phyloP scores from a whole-genome alignment of 352 stramenopile species.

The Aphanomyces cochlioides region DNA sequence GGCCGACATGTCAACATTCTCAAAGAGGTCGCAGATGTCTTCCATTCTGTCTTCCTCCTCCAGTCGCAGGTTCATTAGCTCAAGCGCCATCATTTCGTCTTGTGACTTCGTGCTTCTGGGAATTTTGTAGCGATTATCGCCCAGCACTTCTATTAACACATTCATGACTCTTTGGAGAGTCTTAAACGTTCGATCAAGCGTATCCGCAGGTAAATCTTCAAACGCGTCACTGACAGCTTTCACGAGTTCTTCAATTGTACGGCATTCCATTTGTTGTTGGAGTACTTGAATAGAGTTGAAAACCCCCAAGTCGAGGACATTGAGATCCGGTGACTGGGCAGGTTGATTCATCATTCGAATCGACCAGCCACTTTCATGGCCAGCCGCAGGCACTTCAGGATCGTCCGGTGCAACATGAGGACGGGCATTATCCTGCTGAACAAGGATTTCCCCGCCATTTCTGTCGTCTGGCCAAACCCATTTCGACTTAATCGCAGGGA shows the following conservation, averaged over 20 bases:
- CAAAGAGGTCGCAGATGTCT: neutral
- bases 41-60: conserved; percentile 2
- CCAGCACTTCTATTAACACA: neutral
- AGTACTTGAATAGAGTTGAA: conserved; percentile 34
- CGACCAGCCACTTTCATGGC: conserved; percentile 27
- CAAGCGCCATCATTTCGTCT: neutral
- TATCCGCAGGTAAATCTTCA: neutral
- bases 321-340: conserved; percentile 36
- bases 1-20: neutral
- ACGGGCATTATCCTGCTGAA: conserved; percentile 37
- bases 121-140: neutral
- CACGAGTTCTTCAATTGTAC: neutral
- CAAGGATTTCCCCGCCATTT: neutral
- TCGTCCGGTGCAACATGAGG: conserved; percentile 31
- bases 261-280: conserved; percentile 24
- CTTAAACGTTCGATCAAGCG: neutral
- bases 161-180: neutral
- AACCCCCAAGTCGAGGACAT: conserved; percentile 35
- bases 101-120: neutral
- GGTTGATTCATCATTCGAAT: conserved; percentile 35
- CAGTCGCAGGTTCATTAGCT: neutral
- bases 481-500: neutral
- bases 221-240: neutral
- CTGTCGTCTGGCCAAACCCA: neutral
- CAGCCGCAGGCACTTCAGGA: conserved; percentile 24